Evolutionary conservation across 495 filamentous ascomycete genomes (phyloP), one percentile per base, ranked within the genome.

Genomic region (Hypoxylon rickii): DNA sequence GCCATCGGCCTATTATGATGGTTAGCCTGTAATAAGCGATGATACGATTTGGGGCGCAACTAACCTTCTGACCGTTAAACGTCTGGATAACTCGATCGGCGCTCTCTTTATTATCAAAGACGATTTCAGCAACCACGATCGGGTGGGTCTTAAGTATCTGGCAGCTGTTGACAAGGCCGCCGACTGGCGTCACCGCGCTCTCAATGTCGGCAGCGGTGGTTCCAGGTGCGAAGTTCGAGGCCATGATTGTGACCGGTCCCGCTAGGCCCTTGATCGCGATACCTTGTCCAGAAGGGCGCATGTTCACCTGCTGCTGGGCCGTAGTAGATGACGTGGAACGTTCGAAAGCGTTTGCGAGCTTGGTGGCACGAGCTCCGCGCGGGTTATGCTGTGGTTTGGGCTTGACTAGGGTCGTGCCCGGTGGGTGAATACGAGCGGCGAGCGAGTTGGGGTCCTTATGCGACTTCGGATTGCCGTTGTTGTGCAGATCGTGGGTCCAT

Each of bases 181-280:
- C 86, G 2, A 88, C 70, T 1, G 87, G 85, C 33, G 83, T 82
- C 75, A 97, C 81, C 36, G 90, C 91, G 51, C 87, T 85, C 72
- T 96, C 89, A 41, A 97, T 96, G 69, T 98, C 94, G 31, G 89
- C 92, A 1, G 90, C 90, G 3, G 94, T 96, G 2, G 94, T 98
- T 31, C 94, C 94, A 2, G 86, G 86, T 2, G 91, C 92, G 61
- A 98, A 93, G 73, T 97, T 97, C 68, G 86, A 83, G 1, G 87
- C 92, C 44, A 91, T 77, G 10, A 97, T 88, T n/a, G 86, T 80
- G 61, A 84, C 94, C 0, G 91, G 89, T 0, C 89, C 88, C 1
- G 90, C 90, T 3, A 83, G 73, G 16, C 94, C 94, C 56, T 86
- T 81, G 60, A 97, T 96, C 16, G 77, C 83, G 33, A 98, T 79